These are phyloP conservation scores for Fomitopsis serialis DNA, from an alignment of 768 basidiomycete genomes.

Conservation along the genomic window DNA sequence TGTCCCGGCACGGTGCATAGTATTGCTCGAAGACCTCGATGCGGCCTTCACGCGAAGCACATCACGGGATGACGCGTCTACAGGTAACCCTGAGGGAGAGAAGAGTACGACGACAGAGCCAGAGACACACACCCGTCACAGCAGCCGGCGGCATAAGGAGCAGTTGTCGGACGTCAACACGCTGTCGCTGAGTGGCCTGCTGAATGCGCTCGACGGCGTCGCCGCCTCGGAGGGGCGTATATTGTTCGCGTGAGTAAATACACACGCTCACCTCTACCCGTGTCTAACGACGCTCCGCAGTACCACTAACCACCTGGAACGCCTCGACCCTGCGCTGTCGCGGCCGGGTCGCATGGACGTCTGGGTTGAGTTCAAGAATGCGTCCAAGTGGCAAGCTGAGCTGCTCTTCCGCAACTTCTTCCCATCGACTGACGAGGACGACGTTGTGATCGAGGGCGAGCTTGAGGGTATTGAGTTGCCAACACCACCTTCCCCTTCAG, in stretches of 20 bases:
- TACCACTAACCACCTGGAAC: constrained; percentile 88
- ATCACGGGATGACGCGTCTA: constrained; percentile 52
- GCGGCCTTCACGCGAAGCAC: constrained; percentile 81
- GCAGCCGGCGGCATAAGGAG: constrained; percentile 43
- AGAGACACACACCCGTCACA: constrained; percentile 27
- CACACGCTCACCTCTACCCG: neutral
- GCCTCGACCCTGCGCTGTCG: constrained; percentile 85
- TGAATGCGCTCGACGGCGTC: constrained; percentile 85
- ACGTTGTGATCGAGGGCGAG: constrained; percentile 33
- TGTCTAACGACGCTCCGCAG: constrained; percentile 30
- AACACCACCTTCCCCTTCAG: constrained; percentile 30
- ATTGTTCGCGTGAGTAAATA: constrained; percentile 72
- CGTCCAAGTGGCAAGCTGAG: constrained; percentile 81
- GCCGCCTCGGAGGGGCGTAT: constrained; percentile 84
- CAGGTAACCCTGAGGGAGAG: constrained; percentile 36
- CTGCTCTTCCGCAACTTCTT: constrained; percentile 88
- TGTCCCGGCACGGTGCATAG: constrained; percentile 79
- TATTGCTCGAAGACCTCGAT: constrained; percentile 87
- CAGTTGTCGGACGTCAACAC: constrained; percentile 76
- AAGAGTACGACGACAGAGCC: constrained; percentile 27
- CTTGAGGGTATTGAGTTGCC: constrained; percentile 42
- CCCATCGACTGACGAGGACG: constrained; percentile 62
- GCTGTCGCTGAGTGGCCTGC: constrained; percentile 70
- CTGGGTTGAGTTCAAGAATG: constrained; percentile 87
- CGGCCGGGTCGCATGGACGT: constrained; percentile 92